phyloP scores from a whole-genome alignment of 345 rosid species.

The Schrenkiella parvula region DNA sequence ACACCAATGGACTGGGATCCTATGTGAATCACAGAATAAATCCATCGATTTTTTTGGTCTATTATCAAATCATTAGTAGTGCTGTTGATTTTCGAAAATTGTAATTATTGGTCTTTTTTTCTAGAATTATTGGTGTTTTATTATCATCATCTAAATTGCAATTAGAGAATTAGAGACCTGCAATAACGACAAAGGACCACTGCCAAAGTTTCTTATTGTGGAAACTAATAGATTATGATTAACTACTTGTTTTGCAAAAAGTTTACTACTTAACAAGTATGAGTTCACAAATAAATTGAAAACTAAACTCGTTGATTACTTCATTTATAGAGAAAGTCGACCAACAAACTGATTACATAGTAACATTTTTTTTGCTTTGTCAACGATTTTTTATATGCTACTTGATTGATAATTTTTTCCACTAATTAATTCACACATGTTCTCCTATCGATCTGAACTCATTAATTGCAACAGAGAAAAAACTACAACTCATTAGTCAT shows the following conservation, averaged over 20 bases:
- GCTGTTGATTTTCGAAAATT: not conserved
- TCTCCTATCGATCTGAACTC: not conserved
- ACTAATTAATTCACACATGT: not conserved
- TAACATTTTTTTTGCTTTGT: not conserved
- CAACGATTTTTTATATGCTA: not conserved
- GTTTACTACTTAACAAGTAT: not conserved
- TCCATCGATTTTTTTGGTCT: not conserved
- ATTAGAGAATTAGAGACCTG: not conserved
- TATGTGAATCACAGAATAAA: not conserved
- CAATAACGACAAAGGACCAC: slow-evolving; percentile 7
- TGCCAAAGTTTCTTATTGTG: not conserved
- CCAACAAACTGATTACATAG: not conserved
- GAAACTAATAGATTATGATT: not conserved
- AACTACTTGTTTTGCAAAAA: not conserved
- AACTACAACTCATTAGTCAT: not conserved
- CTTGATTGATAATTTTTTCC: not conserved
- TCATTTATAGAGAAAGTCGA: not conserved
- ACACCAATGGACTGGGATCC: slow-evolving; percentile 7
- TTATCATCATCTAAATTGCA: not conserved
- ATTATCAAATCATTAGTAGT: slow-evolving; percentile 7
- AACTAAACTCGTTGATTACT: not conserved
- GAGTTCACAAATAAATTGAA: not conserved
- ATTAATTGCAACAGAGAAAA: not conserved
- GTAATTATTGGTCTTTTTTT: not conserved
- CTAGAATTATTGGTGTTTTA: slow-evolving; percentile 19